These are phyloP conservation scores for Naumovozyma dairenensis DNA, from an alignment of 805 yeast genomes.

Conservation along the genomic window DNA sequence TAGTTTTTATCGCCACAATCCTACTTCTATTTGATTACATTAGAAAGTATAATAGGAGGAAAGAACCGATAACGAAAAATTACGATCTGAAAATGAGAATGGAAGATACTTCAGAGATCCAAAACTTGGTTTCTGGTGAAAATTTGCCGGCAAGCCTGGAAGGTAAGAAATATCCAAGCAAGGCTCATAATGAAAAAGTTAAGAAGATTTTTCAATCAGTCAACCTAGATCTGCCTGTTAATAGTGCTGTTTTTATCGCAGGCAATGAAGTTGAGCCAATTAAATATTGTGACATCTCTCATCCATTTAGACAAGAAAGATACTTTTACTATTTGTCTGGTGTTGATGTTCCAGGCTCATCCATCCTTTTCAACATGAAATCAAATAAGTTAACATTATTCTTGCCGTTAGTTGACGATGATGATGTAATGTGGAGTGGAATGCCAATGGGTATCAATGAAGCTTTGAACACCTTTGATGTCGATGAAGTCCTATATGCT, in stretches of 20 bases:
- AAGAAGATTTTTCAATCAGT: constrained; percentile 25
- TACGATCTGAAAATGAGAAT: too few species aligned
- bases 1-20: too few species aligned
- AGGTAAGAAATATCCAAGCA: constrained; percentile 67
- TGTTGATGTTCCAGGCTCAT: constrained; percentile 68
- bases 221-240: constrained; percentile 17
- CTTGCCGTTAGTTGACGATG: constrained; percentile 74
- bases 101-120: background rate
- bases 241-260: constrained; percentile 43
- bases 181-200: constrained; percentile 56
- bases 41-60: too few species aligned
- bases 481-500: constrained; percentile 67
- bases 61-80: too few species aligned
- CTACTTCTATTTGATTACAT: too few species aligned
- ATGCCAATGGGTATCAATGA: constrained; percentile 60
- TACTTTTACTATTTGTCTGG: constrained; percentile 86
- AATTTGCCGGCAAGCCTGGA: constrained; percentile 13
- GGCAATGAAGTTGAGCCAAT: constrained; percentile 51
- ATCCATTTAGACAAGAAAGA: constrained; percentile 78
- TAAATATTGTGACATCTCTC: constrained; percentile 71
- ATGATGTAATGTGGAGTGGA: constrained; percentile 96
- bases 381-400: constrained; percentile 56
- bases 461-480: constrained; percentile 60
- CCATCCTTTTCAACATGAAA: constrained; percentile 46
- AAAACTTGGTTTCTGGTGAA: background rate